Percentiles rank a stretch among this genome's conserved stretches.
phyloP scores from a whole-genome alignment of 441 rosid genomes.

The Erodium texanum region DNA sequence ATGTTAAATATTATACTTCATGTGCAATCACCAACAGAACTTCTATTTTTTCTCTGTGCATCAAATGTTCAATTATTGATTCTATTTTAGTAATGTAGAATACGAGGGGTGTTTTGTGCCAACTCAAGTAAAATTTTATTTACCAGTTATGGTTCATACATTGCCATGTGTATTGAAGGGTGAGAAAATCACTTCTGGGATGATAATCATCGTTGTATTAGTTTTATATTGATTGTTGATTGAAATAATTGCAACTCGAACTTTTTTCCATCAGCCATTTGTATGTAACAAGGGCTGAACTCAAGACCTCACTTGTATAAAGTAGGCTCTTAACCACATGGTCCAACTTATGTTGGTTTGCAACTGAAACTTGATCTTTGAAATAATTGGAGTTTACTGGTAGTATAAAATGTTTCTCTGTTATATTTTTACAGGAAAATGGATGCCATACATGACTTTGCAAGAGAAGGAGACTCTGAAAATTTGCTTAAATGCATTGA shows the following conservation, averaged over 20 bases:
- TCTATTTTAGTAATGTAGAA: too few species aligned
- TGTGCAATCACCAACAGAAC: neutral
- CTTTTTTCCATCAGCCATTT: too few species aligned
- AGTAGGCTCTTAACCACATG: too few species aligned
- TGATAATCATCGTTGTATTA: too few species aligned
- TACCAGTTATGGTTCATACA: neutral
- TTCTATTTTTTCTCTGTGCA: neutral
- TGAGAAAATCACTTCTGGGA: neutral
- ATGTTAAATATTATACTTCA: neutral
- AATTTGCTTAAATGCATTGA: slow-evolving; percentile 63
- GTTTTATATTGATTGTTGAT: neutral
- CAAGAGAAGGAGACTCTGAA: slow-evolving; percentile 79
- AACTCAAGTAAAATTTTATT: neutral
- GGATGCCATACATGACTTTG: slow-evolving; percentile 82
- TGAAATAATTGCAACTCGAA: too few species aligned
- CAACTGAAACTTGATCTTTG: neutral
- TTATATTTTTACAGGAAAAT: slow-evolving; percentile 44
- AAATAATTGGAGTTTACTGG: neutral
- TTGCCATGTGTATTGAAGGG: neutral
- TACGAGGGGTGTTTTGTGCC: neutral
- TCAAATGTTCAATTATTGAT: neutral
- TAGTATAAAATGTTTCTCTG: slow-evolving; percentile 4
- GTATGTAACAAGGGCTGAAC: too few species aligned
- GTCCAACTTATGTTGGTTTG: neutral
- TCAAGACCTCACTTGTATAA: too few species aligned